These are phyloP conservation scores for Dujonia santamariae DNA, from an alignment of 1,139 yeast genomes.

Conservation along the genomic window DNA sequence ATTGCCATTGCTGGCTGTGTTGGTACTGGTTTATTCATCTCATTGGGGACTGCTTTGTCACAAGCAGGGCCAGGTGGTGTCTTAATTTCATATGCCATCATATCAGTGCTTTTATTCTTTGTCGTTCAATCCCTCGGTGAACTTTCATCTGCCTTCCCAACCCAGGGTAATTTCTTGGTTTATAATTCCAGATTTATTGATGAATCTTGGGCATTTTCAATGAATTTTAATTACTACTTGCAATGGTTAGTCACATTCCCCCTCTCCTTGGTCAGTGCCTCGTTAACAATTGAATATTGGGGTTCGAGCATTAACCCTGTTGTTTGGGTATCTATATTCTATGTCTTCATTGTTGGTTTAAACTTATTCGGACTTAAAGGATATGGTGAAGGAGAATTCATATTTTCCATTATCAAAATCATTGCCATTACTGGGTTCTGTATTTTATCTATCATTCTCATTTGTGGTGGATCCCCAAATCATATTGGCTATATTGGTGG, in stretches of 20 bases:
- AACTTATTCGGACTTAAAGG: slow-evolving; percentile 71
- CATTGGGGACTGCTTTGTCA: background rate
- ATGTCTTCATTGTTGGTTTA: slow-evolving; percentile 49
- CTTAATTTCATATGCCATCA: slow-evolving; percentile 62
- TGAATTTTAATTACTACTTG: slow-evolving; percentile 77
- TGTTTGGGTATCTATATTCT: slow-evolving; percentile 63
- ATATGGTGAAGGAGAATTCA: slow-evolving; percentile 72
- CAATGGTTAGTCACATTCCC: slow-evolving; percentile 81
- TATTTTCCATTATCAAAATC: slow-evolving; percentile 56
- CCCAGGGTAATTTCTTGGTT: slow-evolving; percentile 74
- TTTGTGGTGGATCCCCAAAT: slow-evolving; percentile 40
- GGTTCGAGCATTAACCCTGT: slow-evolving; percentile 57
- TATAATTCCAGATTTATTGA: slow-evolving; percentile 70
- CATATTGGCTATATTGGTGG: slow-evolving; percentile 44
- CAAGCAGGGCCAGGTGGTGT: slow-evolving; percentile 70
- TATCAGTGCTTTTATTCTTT: slow-evolving; percentile 68
- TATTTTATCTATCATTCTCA: slow-evolving; percentile 56
- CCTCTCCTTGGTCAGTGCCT: slow-evolving; percentile 72
- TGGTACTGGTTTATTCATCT: slow-evolving; percentile 26
- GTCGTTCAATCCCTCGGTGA: slow-evolving; percentile 84
- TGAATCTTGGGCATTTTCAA: slow-evolving; percentile 74
- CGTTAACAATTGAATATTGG: slow-evolving; percentile 71
- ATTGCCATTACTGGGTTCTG: slow-evolving; percentile 63
- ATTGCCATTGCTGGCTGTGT: slow-evolving; percentile 54
- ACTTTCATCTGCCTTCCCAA: slow-evolving; percentile 76